Evolutionary conservation across 148 eudicot species (phyloP), one percentile per base, ranked within the genome.

Genomic region (Arbutus unedo): DNA sequence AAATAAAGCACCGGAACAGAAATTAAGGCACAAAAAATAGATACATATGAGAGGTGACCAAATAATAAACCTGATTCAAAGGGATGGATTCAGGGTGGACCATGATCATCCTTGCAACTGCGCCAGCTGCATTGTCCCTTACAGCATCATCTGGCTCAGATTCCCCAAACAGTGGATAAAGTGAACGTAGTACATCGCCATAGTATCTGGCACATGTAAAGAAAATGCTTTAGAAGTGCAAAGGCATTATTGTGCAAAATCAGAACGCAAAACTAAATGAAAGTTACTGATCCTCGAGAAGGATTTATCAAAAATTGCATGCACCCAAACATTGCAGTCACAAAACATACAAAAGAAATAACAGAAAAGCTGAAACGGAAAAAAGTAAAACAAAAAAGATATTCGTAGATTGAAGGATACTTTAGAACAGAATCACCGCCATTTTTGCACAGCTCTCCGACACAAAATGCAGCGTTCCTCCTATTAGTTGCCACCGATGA

Each of bases 391-490:
- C 23, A 31, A 60, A 7, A 23, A 71, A 59, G 55, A 41, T 13
- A 44, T 68, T 8, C 59, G 56, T 50, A 72, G 14, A 9, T 31
- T 25, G 75, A 84, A 89, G 89, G 86, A 85, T 93, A 96, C 99
- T 91, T 96, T 60, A 94, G 66, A 59, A 91, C 86, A 49, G 90
- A 87, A 45, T 89, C 96, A 56, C 99, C 99, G 41, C 99, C 98
- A 89, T 96, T 94, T 88, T 91, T 96, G 88, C 98, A 91, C 76
- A 96, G 84, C 81, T 96, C 99, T 44, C 99, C 99, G 75, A 85
- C 94, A 87, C 99, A 94, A 82, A 96, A 96, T 59, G 99, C 99
- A 56, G 99, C 99, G 90, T 96, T 96, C 76, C 99, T 91, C 86
- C 99, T 88, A 81, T 96, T 96, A 54, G 99, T 96, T 85, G 97